A percentile compares a stretch with the other conserved stretches of the same genome.
These are phyloP conservation scores for Gastrodia elata DNA, from an alignment of 106 monocot genomes.

Conservation along the genomic window DNA sequence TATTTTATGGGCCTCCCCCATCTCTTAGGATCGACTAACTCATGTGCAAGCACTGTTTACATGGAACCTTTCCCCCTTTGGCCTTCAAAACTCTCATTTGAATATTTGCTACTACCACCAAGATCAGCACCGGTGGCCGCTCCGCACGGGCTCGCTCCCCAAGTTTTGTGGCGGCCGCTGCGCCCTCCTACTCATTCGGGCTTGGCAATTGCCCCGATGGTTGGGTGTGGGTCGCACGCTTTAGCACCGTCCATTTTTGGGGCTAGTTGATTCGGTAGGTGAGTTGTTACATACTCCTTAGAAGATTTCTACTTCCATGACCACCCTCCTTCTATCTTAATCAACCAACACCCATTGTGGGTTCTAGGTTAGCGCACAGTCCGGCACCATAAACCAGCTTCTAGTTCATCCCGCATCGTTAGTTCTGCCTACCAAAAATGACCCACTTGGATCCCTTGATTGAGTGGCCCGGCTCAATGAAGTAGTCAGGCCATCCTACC, in stretches of 20 bases:
- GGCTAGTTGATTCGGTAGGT: constrained; percentile 1
- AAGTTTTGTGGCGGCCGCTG: constrained; percentile 16
- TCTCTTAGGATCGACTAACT: constrained; percentile 9
- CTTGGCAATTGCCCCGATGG: constrained; percentile 10
- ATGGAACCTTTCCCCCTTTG: constrained; percentile 28
- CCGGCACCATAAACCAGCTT: constrained; percentile 9
- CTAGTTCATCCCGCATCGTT: background rate
- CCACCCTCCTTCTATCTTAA: constrained; percentile 9
- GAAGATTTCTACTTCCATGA: constrained; percentile 19
- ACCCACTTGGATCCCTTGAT: constrained; percentile 16
- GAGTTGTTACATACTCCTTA: constrained; percentile 17
- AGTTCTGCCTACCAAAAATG: constrained; percentile 17
- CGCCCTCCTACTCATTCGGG: constrained; percentile 17
- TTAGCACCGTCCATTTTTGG: constrained; percentile 28
- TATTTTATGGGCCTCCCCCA: constrained; percentile 14
- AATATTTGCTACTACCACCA: constrained; percentile 40
- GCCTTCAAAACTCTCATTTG: constrained; percentile 42
- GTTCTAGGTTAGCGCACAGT: constrained; percentile 19
- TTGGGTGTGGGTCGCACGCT: constrained; percentile 8
- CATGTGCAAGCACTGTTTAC: too few relatives aligned
- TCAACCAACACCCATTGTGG: constrained; percentile 22
- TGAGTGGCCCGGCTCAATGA: background rate
- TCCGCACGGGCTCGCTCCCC: constrained; percentile 16
- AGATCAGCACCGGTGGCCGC: constrained; percentile 33
- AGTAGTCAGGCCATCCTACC: background rate